A percentile compares a stretch with the other conserved stretches of the same genome.
phyloP scores from a whole-genome alignment of 371 early-diverging fungal species.

The Basidiobolus meristosporus region DNA sequence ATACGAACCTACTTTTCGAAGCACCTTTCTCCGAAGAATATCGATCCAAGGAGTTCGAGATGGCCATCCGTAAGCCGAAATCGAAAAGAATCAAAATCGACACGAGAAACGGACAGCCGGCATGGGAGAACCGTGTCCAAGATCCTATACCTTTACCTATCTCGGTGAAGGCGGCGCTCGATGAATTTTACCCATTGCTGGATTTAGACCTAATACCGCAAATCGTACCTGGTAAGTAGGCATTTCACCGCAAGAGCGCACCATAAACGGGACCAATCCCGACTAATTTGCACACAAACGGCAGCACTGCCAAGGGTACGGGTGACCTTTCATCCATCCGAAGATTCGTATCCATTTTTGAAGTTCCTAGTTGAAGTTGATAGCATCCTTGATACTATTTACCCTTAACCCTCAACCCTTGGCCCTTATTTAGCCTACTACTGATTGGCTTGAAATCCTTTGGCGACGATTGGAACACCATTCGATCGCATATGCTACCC shows the following conservation, averaged over 20 bases:
- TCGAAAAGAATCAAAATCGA: background rate
- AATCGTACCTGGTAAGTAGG: background rate
- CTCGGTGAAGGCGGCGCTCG: background rate
- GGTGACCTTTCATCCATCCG: background rate
- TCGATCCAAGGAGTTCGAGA: background rate
- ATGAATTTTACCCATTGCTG: background rate
- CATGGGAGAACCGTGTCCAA: background rate
- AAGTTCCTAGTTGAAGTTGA: background rate
- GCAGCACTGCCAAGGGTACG: background rate
- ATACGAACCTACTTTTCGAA: no score
- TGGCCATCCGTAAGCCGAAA: background rate
- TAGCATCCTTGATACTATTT: background rate
- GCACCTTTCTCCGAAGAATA: no score
- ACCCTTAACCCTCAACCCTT: slow-evolving; percentile 5
- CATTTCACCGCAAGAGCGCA: background rate
- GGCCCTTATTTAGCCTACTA: slow-evolving; percentile 11
- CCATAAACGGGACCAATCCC: background rate
- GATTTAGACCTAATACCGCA: background rate
- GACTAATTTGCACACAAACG: background rate
- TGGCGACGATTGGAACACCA: slow-evolving; percentile 16
- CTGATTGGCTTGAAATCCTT: slow-evolving; percentile 14
- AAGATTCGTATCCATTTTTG: background rate
- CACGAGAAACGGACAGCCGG: background rate
- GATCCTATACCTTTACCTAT: background rate
- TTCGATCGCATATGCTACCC: slow-evolving; percentile 17